Evolutionary conservation across 1,284 basidiomycete species (phyloP).

Genomic region (Inonotus obliquus): DNA sequence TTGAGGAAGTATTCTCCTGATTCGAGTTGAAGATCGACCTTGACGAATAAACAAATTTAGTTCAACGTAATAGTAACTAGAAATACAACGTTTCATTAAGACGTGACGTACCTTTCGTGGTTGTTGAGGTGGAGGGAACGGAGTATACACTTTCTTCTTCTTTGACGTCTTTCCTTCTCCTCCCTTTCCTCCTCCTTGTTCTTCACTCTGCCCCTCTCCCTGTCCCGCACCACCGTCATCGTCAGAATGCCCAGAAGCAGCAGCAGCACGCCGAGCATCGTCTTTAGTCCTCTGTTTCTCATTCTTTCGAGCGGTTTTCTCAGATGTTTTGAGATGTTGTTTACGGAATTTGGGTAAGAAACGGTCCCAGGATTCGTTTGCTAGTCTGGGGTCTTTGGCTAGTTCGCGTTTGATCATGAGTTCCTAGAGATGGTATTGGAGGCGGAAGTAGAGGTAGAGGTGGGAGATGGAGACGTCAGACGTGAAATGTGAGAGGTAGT

Average conservation of each 20-base stretch:
- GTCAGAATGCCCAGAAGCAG: no score
- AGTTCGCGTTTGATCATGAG: conserved; percentile 98
- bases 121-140: conserved; percentile 93
- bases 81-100: background rate
- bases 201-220: no score
- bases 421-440: conserved; percentile 50
- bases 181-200: no score
- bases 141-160: conserved; percentile 96
- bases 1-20: conserved; percentile 99
- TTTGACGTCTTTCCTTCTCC: conserved; percentile 41
- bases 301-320: conserved; percentile 87
- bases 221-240: no score
- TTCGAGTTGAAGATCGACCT: conserved; percentile 93
- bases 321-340: conserved; percentile 85
- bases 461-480: conserved; percentile 1
- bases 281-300: conserved; percentile 53
- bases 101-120: conserved; percentile 82
- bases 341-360: conserved; percentile 98
- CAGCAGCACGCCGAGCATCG: conserved; percentile 39
- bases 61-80: no score
- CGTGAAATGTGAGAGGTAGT: background rate
- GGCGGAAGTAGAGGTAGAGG: conserved; percentile 3
- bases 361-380: conserved; percentile 93
- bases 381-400: conserved; percentile 96
- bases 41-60: background rate